Evolutionary conservation across 2,329 filamentous ascomycete genomes (phyloP), one percentile per base, ranked within the genome.

Genomic region (Ophiostoma ips): DNA sequence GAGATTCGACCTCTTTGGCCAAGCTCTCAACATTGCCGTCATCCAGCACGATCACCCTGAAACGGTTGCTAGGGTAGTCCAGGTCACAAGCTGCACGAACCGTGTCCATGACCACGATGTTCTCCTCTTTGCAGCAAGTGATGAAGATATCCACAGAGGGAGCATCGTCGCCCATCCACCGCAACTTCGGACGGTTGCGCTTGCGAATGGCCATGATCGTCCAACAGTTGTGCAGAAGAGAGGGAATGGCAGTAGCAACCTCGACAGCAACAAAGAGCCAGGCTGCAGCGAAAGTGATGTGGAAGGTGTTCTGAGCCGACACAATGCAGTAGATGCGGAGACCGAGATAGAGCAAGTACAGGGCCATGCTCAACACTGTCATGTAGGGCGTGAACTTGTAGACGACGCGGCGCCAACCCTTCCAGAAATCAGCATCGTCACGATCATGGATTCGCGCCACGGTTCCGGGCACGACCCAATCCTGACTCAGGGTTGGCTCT

Each of bases 81-180:
- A 75, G 56, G 21, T 68, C 66, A 55, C 71, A 75, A 1, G 76
- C 72, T 3, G 69, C 76, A n/a, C 69, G 68, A 9, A 74, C 67
- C 1, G 76, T 80, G 54, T 79, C 74, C 46, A 79, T 61, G 3
- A 79, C 70, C 2, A 79, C 62, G 13, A 76, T 72, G 35, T 72
- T 64, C 1, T 75, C 70, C 57, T 80, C 76, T 13, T 72, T 71
- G 52, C 76, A 80, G 62, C 72, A 77, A 1, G 76, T 75, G 5
- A 80, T 60, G 45, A 79, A 68, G 2, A 76, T 65, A 55, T 80
- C 76, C 3, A 80, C 72, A 1, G 72, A 72, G 0, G 77, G 72
- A 3, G 71, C 68, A 2, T 71, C 63, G 11, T 68, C 63, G 13
- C 71, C 71, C 1, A 61, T 61, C n/a, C 77, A 60, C 24, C 75